A percentile compares a stretch with the other conserved stretches of the same genome.
phyloP scores from a whole-genome alignment of 2,329 filamentous ascomycete species.

The Camillea tinctor region DNA sequence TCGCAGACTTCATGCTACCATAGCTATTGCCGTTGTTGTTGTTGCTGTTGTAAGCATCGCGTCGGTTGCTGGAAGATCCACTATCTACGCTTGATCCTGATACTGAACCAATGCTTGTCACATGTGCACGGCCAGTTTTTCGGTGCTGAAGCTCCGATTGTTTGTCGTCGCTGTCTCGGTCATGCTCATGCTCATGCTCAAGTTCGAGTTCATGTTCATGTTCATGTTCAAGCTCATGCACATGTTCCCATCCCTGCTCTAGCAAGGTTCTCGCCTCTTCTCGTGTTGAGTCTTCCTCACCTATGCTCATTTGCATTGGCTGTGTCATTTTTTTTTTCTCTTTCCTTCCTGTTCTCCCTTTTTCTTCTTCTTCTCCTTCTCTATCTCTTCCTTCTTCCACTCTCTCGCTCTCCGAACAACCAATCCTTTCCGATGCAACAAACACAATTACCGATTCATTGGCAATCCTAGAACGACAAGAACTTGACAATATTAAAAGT shows the following conservation, averaged over 20 bases:
- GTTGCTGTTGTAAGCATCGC: neutral
- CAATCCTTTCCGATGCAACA: neutral
- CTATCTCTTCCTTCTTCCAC: neutral
- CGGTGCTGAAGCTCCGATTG: conserved; percentile 11
- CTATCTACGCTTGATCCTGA: conserved; percentile 19
- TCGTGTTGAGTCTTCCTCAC: no score
- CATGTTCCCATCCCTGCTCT: no score
- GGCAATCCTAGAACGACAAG: neutral
- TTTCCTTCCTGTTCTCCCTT: neutral
- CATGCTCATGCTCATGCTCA: conserved; percentile 1
- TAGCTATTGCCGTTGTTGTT: no score
- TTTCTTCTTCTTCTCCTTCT: neutral
- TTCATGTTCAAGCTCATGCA: no score
- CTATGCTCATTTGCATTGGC: neutral
- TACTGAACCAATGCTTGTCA: conserved; percentile 19
- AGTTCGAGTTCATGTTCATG: no score
- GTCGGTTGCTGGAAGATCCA: conserved; percentile 11
- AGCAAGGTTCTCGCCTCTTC: no score
- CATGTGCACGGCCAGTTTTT: conserved; percentile 11
- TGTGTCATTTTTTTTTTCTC: neutral
- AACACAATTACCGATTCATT: neutral
- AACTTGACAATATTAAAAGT: neutral
- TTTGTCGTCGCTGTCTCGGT: conserved; percentile 1
- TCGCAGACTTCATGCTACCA: conserved; percentile 23
- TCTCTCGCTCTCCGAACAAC: neutral